phyloP scores from a whole-genome alignment of 2,329 filamentous ascomycete genomes.

The Boeremia exigua region DNA sequence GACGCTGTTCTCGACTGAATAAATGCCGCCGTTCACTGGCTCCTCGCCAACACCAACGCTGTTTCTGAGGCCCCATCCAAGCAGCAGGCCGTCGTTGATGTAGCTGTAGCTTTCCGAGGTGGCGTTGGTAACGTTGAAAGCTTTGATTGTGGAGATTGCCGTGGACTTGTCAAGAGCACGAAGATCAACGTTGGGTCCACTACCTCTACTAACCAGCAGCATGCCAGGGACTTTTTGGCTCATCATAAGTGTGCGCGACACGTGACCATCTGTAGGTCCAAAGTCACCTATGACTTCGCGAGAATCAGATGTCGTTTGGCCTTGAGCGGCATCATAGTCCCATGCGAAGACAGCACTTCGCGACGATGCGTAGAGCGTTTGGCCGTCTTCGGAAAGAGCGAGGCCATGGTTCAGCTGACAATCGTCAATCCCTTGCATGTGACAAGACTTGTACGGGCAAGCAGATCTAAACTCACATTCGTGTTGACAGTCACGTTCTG shows the following conservation, averaged over 20 bases:
- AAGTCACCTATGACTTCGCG: constrained; percentile 67
- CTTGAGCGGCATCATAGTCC: constrained; percentile 65
- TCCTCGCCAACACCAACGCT: constrained; percentile 74
- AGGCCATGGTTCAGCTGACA: constrained; percentile 59
- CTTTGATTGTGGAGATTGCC: constrained; percentile 72
- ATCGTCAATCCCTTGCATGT: background rate
- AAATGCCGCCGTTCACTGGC: constrained; percentile 57
- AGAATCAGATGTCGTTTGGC: constrained; percentile 54
- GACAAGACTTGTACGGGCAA: background rate
- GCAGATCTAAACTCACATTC: constrained; percentile 30
- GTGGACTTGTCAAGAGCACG: constrained; percentile 57
- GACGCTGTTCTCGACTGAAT: constrained; percentile 72
- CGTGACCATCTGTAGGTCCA: constrained; percentile 63
- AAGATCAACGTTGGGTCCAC: constrained; percentile 66
- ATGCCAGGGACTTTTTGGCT: constrained; percentile 61
- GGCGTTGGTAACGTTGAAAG: constrained; percentile 60
- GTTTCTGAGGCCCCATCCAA: constrained; percentile 75
- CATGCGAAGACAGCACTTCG: constrained; percentile 67
- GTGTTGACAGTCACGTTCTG: constrained; percentile 35
- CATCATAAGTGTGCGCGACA: constrained; percentile 70
- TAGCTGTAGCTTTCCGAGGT: constrained; percentile 53
- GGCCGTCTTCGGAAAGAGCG: constrained; percentile 56
- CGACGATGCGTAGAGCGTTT: constrained; percentile 62
- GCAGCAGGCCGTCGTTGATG: constrained; percentile 58
- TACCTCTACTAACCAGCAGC: constrained; percentile 71